Evolutionary conservation across 208 protist genomes (phyloP), one percentile per base, ranked within the genome.

Genomic region (Kentomonas sorsogonicus): DNA sequence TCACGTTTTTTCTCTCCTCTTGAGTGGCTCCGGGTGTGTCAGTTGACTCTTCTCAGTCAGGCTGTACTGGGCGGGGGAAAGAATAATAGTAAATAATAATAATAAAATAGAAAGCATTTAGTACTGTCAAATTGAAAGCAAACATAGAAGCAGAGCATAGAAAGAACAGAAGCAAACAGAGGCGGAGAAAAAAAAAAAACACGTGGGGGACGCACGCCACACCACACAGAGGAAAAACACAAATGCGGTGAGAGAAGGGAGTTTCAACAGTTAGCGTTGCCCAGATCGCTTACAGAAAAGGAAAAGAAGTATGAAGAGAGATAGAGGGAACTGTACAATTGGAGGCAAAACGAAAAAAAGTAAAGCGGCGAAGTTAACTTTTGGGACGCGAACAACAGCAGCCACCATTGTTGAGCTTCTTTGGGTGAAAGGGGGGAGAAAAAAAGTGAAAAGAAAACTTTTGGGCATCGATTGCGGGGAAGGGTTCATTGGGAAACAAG

Each of bases 371-470:
- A 38, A 38, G 33, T 15, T 38, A 15, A 15, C 11, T 15, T 38
- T 38, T 38, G 11, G 5, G 11, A 15, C 5, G 5, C 25, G n/a
- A 18, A 48, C 16, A 48, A 48, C 22, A 18, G 9, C 16, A 22
- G n/a, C 13, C 16, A 27, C 11, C n/a, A 27, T 48, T 9, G 16
- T 15, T 9, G 16, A 27, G 16, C 25, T 48, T 27, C n/a, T 48
- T 48, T 48, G 7, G 7, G 16, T 34, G 22, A 59, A 1, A 45
- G 11, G 13, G 9, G 27, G 5, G n/a, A 36, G 4, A 45, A 31
- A 65, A 65, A 59, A 50, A 65, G 39, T 34, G 13, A 38, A 38
- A 26, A 41, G 11, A 11, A 38, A 38, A 38, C 11, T 38, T 15
- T 38, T 38, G 33, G 11, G 5, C 11, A 38, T 5, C 11, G 7